Percentiles rank a stretch among this genome's conserved stretches.
Conservation (phyloP, 2,329 filamentous ascomycete genomes). For the Diaporthe helianthi region DNA sequence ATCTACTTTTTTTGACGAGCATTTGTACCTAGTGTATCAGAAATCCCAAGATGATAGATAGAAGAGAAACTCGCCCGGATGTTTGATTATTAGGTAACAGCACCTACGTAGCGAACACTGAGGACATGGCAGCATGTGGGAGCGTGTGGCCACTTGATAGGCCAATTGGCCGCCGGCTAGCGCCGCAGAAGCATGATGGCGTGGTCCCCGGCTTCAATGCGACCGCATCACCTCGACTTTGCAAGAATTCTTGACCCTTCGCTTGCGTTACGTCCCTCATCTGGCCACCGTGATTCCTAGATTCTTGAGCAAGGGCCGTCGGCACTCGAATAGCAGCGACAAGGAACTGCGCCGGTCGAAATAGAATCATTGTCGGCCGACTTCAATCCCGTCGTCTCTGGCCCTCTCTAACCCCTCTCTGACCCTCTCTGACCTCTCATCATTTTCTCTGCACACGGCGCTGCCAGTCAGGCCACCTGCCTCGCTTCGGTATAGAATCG, state of each 20-base stretch:
- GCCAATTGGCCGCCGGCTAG: conserved; percentile 29
- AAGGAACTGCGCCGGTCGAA: neutral
- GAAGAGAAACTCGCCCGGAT: neutral
- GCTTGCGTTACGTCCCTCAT: neutral
- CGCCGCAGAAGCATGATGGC: conserved; percentile 11
- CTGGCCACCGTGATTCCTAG: neutral
- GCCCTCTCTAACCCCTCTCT: no score
- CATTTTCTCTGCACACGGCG: neutral
- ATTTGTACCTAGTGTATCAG: no score
- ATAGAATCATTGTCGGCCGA: neutral
- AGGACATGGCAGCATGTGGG: neutral
- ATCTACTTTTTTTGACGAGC: neutral
- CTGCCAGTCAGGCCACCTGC: neutral
- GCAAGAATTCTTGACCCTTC: neutral
- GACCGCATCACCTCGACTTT: conserved; percentile 4
- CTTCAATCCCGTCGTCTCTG: neutral
- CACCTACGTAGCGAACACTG: no score
- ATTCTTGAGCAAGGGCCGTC: neutral
- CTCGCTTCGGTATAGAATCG: neutral
- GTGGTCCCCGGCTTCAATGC: conserved; percentile 14
- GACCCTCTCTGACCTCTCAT: no score
- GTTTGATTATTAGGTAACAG: no score
- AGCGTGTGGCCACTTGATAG: conserved; percentile 27
- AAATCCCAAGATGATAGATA: no score
- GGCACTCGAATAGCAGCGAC: neutral